Evolutionary conservation across 208 protist genomes (phyloP), one percentile per base, ranked within the genome.

Genomic region (Acanthamoeba castellanii): DNA sequence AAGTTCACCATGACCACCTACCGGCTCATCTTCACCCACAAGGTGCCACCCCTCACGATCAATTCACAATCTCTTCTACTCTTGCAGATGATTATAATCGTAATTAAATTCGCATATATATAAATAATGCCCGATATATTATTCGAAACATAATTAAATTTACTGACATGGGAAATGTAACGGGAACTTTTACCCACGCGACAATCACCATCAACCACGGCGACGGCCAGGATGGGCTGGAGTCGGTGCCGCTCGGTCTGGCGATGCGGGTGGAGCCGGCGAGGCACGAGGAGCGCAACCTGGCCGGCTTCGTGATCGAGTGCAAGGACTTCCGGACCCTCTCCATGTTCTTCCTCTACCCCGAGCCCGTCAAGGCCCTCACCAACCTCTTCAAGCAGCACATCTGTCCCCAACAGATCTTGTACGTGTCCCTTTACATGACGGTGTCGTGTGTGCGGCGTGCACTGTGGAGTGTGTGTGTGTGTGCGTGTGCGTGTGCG

Each of bases 331-430:
- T 76, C 27, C 68, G 68, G 5, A 42, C 68, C 0, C 68, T 76
- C 68, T 76, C 16, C n/a, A 76, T 76, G 20, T 76, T 76, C 32
- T 76, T 76, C 68, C 27, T 37, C 32, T 20, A 76, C 2, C 68
- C 68, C 27, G 68, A 76, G 68, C 68, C 27, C 68, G 16, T 30
- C 30, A 76, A 22, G 55, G 55, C 55, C 68, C 32, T 76, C 68
- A 76, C 68, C 68, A 37, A 30, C 14, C 68, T 76, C 30, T 37
- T 76, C 68, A 76, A 76, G 30, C 68, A 76, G 32, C 68, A 76
- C 22, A 18, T 61, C 55, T 76, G 27, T 4, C 68, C 68, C 8
- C 32, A 30, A 16, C 27, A 76, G 27, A 76, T 76, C 68, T 76
- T 25, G 27, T 76, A 22, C 14, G 68, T 14, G 2, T 37, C 11